These are phyloP conservation scores for Sarcomyxa edulis DNA, from an alignment of 768 basidiomycete species.

Conservation along the genomic window DNA sequence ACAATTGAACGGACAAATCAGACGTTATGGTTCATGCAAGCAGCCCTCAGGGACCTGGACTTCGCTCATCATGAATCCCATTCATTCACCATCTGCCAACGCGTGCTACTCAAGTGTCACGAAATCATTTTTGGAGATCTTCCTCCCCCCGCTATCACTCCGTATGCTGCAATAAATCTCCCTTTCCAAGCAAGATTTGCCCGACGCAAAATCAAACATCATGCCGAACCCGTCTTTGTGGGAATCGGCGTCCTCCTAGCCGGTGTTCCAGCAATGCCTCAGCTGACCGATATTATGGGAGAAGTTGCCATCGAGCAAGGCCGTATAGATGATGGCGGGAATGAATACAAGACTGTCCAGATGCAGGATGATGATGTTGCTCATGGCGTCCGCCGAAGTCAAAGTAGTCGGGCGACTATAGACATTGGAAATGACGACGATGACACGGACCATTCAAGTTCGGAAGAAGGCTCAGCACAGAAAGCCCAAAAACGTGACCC, in stretches of 20 bases:
- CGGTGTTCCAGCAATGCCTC: constrained; percentile 71
- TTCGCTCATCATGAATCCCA: constrained; percentile 50
- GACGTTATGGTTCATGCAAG: constrained; percentile 99
- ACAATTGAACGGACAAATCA: constrained; percentile 24
- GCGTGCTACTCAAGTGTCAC: constrained; percentile 86
- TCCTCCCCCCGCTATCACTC: constrained; percentile 56
- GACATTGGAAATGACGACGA: constrained; percentile 35
- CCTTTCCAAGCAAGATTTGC: constrained; percentile 43
- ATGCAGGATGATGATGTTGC: constrained; percentile 38
- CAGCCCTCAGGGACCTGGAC: constrained; percentile 80
- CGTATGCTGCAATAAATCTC: constrained; percentile 58
- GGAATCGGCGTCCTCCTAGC: constrained; percentile 83
- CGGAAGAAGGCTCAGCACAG: constrained; percentile 14
- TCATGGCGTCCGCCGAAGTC: constrained; percentile 16
- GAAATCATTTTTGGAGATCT: constrained; percentile 94
- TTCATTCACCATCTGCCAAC: constrained; percentile 88
- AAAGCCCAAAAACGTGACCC: no score
- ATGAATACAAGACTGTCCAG: constrained; percentile 44
- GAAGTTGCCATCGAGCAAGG: constrained; percentile 89
- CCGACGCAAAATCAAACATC: constrained; percentile 65
- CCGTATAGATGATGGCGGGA: constrained; percentile 58
- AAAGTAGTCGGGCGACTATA: constrained; percentile 10
- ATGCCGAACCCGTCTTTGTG: constrained; percentile 70
- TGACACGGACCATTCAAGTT: constrained; percentile 9
- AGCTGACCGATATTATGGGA: constrained; percentile 68